These are phyloP conservation scores for Dianthus caryophyllus DNA, from an alignment of 148 eudicot genomes.

Conservation along the genomic window DNA sequence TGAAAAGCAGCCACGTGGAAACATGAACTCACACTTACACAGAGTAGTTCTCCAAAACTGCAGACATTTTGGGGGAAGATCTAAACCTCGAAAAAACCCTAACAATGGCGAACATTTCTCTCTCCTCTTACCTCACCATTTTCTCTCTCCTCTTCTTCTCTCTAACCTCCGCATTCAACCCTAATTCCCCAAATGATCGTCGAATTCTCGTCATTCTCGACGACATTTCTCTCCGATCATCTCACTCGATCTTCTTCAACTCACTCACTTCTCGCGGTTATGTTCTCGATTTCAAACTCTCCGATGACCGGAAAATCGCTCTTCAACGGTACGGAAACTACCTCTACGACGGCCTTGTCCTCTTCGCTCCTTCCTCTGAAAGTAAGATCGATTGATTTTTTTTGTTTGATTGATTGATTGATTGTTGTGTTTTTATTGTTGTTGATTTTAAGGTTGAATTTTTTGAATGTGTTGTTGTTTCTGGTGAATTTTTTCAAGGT, in stretches of 20 bases:
- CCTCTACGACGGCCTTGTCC: conserved; percentile 45
- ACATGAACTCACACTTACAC: too few relatives aligned
- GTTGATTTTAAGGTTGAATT: not conserved
- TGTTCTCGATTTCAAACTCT: conserved; percentile 54
- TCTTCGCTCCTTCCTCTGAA: conserved; percentile 44
- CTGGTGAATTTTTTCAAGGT: conserved; percentile 25
- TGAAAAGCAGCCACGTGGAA: too few relatives aligned
- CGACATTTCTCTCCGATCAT: conserved; percentile 22
- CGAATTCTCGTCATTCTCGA: conserved; percentile 34
- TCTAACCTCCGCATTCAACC: conserved; percentile 33
- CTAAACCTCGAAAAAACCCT: conserved; percentile 27
- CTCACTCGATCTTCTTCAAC: conserved; percentile 56
- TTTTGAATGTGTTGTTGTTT: too few relatives aligned
- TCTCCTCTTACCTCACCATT: conserved; percentile 30
- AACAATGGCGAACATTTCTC: conserved; percentile 26
- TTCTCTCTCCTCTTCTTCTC: conserved; percentile 30
- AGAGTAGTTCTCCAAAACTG: not conserved
- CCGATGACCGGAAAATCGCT: conserved; percentile 41
- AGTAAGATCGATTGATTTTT: conserved; percentile 32
- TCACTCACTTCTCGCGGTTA: conserved; percentile 45
- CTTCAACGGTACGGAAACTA: conserved; percentile 52
- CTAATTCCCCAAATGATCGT: conserved; percentile 39
- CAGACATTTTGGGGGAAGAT: not conserved
- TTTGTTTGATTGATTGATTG: not conserved
- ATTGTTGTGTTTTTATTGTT: too few relatives aligned